Percentiles rank a stretch among this genome's conserved stretches.
Conservation (phyloP, 768 basidiomycete species). For the Boletus patriciae region DNA sequence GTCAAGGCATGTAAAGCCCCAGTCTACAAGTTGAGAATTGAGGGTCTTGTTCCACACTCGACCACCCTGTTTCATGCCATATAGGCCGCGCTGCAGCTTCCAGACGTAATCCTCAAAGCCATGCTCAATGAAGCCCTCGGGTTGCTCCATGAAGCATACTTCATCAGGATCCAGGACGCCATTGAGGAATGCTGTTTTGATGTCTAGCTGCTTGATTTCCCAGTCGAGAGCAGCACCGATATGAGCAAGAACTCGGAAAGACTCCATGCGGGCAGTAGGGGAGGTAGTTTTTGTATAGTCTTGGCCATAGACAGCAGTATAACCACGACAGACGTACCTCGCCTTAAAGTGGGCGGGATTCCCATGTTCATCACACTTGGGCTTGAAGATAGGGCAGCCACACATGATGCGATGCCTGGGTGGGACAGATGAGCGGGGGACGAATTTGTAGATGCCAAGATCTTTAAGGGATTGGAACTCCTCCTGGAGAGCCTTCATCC, state of each 20-base stretch:
- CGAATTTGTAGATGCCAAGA: not conserved
- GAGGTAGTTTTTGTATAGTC: not conserved
- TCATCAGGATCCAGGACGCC: not conserved
- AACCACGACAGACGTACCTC: not conserved
- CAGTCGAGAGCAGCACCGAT: not conserved
- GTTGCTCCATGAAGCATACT: too few relatives aligned
- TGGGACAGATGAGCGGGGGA: not conserved
- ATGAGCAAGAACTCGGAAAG: not conserved
- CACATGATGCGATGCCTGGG: not conserved
- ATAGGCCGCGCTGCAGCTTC: not conserved
- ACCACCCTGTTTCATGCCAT: constrained; percentile 37
- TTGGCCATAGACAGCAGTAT: not conserved
- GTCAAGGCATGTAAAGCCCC: too few relatives aligned
- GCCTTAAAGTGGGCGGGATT: not conserved
- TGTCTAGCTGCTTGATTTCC: not conserved
- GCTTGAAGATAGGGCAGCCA: not conserved
- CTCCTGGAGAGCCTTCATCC: too few relatives aligned
- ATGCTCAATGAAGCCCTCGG: not conserved
- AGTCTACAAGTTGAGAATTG: too few relatives aligned
- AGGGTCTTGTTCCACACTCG: too few relatives aligned
- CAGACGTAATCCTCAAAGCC: not conserved
- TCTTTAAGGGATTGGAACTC: too few relatives aligned
- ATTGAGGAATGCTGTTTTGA: not conserved
- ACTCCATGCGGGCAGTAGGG: not conserved
- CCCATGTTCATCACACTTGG: not conserved